Evolutionary conservation across 768 basidiomycete species (phyloP).

Genomic region (Phylloporus scabripes): DNA sequence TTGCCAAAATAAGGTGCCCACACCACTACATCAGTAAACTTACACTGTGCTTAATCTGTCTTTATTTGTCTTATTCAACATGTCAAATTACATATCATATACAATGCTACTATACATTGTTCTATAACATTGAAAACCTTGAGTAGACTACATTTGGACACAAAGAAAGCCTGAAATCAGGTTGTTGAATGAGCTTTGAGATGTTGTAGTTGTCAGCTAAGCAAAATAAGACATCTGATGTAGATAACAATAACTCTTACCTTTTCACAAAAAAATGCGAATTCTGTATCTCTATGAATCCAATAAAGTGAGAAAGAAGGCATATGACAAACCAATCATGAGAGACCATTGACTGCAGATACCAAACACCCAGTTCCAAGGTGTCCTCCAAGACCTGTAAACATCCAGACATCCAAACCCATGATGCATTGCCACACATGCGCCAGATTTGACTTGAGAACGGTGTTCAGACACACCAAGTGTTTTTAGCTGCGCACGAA

Average conservation of each 20-base stretch:
- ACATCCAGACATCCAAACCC: too few species aligned
- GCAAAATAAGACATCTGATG: too few species aligned
- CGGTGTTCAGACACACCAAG: conserved; percentile 50
- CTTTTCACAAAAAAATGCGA: conserved; percentile 2
- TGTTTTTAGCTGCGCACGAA: conserved; percentile 69
- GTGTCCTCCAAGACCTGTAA: conserved; percentile 27
- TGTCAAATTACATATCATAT: too few species aligned
- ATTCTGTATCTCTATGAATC: conserved; percentile 44
- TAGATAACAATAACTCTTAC: conserved; percentile 5
- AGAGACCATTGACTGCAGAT: conserved; percentile 70
- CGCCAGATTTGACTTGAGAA: conserved; percentile 46
- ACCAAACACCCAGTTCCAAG: conserved; percentile 56
- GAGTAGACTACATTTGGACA: too few species aligned
- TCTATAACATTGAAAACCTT: too few species aligned
- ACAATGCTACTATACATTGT: too few species aligned
- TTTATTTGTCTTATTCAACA: too few species aligned
- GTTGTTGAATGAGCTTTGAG: too few species aligned
- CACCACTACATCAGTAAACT: too few species aligned
- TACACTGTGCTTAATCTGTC: too few species aligned
- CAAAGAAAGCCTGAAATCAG: too few species aligned
- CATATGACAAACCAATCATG: conserved; percentile 35
- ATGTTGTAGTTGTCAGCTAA: too few species aligned
- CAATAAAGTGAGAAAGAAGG: background rate
- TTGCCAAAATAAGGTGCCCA: conserved; percentile 76
- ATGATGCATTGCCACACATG: conserved; percentile 5